These are phyloP conservation scores for Venturiaceae sp. DNA, from an alignment of 2,329 filamentous ascomycete genomes.

Conservation along the genomic window DNA sequence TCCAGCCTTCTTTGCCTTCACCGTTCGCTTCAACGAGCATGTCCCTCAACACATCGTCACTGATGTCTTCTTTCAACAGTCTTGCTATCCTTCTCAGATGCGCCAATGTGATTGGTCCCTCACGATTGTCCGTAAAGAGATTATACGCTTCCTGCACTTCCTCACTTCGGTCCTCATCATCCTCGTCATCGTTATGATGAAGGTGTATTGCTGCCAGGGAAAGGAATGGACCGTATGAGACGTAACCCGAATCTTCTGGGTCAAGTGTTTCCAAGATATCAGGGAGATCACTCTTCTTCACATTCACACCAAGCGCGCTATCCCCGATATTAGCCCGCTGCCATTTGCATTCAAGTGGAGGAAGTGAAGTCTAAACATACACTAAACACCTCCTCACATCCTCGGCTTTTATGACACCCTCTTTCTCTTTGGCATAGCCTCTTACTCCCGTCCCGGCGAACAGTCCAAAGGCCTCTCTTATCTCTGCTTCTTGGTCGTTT, in stretches of 20 bases:
- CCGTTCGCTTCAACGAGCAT: slow-evolving; percentile 95
- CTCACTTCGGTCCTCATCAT: slow-evolving; percentile 27
- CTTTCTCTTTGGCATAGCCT: slow-evolving; percentile 9
- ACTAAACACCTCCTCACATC: slow-evolving; percentile 39
- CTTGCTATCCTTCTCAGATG: slow-evolving; percentile 72
- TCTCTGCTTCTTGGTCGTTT: slow-evolving; percentile 77
- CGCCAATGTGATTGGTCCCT: slow-evolving; percentile 64
- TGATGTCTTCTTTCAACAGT: slow-evolving; percentile 73
- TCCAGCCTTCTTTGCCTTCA: slow-evolving; percentile 37
- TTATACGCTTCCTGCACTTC: slow-evolving; percentile 67
- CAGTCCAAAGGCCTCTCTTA: slow-evolving; percentile 78
- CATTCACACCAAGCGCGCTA: slow-evolving; percentile 70
- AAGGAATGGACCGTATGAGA: slow-evolving; percentile 73
- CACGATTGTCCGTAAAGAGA: slow-evolving; percentile 58
- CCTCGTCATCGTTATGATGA: slow-evolving; percentile 31
- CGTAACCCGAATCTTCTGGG: slow-evolving; percentile 68
- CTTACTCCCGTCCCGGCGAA: slow-evolving; percentile 37
- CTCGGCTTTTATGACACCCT: slow-evolving; percentile 29
- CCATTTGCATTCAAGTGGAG: background rate
- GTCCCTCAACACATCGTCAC: slow-evolving; percentile 74
- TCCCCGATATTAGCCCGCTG: too few relatives aligned
- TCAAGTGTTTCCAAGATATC: slow-evolving; percentile 77
- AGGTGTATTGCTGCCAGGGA: slow-evolving; percentile 76
- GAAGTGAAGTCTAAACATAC: slow-evolving; percentile 27
- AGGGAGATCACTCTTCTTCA: slow-evolving; percentile 57